Evolutionary conservation across 1,139 yeast genomes (phyloP).

Genomic region (Geotrichum aggregatum): DNA sequence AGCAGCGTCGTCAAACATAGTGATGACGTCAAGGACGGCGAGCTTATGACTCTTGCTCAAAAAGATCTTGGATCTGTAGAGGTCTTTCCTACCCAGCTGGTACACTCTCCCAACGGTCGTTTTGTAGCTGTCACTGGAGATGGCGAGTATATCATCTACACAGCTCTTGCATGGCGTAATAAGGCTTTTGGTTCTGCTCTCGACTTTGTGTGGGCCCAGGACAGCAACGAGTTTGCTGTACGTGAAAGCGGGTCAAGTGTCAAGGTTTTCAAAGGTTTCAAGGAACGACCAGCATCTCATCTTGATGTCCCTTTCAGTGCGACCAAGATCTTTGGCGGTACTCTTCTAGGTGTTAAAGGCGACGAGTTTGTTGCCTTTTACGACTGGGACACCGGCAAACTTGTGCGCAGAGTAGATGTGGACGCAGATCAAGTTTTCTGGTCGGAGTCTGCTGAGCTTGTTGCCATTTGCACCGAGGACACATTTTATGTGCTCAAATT

Average conservation of each 20-base stretch:
- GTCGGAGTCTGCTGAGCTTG: constrained; percentile 91
- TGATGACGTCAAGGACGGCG: constrained; percentile 62
- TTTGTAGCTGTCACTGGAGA: constrained; percentile 97
- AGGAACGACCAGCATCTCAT: constrained; percentile 64
- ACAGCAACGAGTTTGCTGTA: constrained; percentile 80
- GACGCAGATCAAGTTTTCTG: constrained; percentile 69
- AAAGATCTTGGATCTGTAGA: constrained; percentile 92
- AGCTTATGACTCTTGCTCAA: constrained; percentile 63
- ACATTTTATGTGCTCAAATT: constrained; percentile 78
- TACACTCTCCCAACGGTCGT: constrained; percentile 95
- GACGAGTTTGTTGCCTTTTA: constrained; percentile 74
- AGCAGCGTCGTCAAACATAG: constrained; percentile 72
- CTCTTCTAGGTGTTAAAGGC: constrained; percentile 71
- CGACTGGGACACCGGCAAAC: constrained; percentile 85
- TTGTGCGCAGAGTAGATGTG: constrained; percentile 81
- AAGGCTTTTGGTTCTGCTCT: constrained; percentile 86
- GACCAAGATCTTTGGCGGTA: constrained; percentile 81
- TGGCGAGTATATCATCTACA: constrained; percentile 93
- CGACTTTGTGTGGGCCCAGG: constrained; percentile 94
- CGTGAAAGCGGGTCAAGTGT: constrained; percentile 66
- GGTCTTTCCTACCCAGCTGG: constrained; percentile 79
- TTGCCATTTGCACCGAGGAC: constrained; percentile 70
- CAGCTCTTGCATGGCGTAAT: constrained; percentile 97
- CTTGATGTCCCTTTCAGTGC: constrained; percentile 58
- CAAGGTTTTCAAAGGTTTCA: constrained; percentile 75